phyloP scores from a whole-genome alignment of 768 basidiomycete genomes.

The Xerocomellus dryophilus region DNA sequence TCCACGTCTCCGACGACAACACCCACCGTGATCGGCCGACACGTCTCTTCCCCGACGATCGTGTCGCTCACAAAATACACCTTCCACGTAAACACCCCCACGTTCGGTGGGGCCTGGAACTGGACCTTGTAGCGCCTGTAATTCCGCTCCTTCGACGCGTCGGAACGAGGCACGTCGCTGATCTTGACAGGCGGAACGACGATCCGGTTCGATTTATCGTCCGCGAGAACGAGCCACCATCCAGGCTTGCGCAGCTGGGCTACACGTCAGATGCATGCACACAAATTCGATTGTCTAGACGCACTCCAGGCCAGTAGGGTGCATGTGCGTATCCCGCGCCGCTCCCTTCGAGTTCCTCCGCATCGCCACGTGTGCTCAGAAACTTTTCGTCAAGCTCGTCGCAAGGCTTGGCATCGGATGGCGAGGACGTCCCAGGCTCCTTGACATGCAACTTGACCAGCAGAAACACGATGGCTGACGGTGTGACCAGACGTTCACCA shows the following conservation, averaged over 20 bases:
- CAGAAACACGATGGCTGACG: constrained; percentile 84
- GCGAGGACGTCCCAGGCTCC: constrained; percentile 43
- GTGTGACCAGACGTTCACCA: constrained; percentile 84
- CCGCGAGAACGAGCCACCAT: constrained; percentile 91
- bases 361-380: constrained; percentile 56
- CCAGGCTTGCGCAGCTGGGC: constrained; percentile 78
- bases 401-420: constrained; percentile 45
- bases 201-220: constrained; percentile 78
- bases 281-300: constrained; percentile 23
- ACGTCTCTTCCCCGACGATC: constrained; percentile 77
- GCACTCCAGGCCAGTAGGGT: constrained; percentile 86
- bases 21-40: constrained; percentile 69
- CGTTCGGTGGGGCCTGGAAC: constrained; percentile 88
- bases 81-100: constrained; percentile 87
- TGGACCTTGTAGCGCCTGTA: constrained; percentile 86
- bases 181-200: constrained; percentile 87
- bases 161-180: constrained; percentile 68
- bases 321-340: constrained; percentile 74
- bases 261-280: not conserved
- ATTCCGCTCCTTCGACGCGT: constrained; percentile 48
- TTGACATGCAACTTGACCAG: constrained; percentile 77
- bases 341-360: constrained; percentile 55
- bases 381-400: constrained; percentile 71
- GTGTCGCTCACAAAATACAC: constrained; percentile 85
- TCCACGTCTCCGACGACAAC: not conserved